A percentile compares a stretch with the other conserved stretches of the same genome.
These are phyloP conservation scores for Termitomyces sp. DNA, from an alignment of 768 basidiomycete species.

Conservation along the genomic window DNA sequence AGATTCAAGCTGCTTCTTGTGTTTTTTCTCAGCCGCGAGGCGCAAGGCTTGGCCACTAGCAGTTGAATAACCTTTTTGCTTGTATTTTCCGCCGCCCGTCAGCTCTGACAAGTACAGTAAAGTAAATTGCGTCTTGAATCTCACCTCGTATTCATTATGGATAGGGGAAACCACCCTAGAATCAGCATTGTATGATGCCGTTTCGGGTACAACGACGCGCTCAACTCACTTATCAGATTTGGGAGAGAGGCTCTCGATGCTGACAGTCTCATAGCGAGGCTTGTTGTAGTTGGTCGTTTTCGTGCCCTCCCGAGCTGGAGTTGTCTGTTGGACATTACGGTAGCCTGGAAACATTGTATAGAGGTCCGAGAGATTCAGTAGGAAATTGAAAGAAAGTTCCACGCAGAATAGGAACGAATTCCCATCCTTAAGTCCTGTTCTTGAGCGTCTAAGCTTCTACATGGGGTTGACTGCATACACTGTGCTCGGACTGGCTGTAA, in stretches of 20 bases:
- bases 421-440: too few relatives aligned
- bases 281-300: background rate
- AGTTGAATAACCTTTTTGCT: background rate
- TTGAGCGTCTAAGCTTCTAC: background rate
- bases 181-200: background rate
- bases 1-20: background rate
- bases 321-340: background rate
- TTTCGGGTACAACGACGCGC: too few relatives aligned
- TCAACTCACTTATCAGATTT: background rate
- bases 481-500: background rate
- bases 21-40: slow-evolving; percentile 1
- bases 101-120: background rate
- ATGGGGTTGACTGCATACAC: background rate
- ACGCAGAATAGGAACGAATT: background rate
- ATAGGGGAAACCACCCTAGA: background rate
- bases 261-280: too few relatives aligned
- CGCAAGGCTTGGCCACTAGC: background rate
- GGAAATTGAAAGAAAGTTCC: background rate
- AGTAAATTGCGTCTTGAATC: background rate
- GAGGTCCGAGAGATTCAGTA: background rate
- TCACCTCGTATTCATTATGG: background rate
- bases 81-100: background rate
- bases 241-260: background rate
- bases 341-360: background rate
- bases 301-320: background rate